Base-by-base conservation (phyloP, 257 asterid species). In the Anisodus acutangulus region DNA sequence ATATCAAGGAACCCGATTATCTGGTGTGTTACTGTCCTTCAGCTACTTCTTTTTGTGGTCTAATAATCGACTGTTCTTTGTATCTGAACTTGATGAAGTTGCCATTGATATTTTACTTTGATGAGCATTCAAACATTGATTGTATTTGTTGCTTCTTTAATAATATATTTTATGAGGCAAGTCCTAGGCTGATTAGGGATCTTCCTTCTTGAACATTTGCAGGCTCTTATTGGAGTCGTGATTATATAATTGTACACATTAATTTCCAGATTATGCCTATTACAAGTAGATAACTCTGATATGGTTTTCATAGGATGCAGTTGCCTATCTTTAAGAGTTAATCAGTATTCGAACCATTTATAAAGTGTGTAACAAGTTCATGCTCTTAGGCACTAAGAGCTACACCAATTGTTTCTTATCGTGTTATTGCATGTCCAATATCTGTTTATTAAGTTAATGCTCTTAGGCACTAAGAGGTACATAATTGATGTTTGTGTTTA, bases 1-100 rank as follows among this genome's bases (percentile, higher is more conserved):
- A 97, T 88, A 97, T 97, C 80, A 97, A 95, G 91, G 99, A 97
- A 85, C 97, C 98, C 83, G 98, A 97, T 90, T 97, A 97, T 91
- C 90, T 97, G 97, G 99, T 93, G 74, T 85, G 98, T 86, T 13
- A 31, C 59, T 53, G 47, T 76, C 81, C 26, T 51, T 76, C 7
- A 6, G 11, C 47, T 54, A 51, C 60, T 76, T 76, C 63, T 4
- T 76, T 51, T 31, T 51, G 37, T 76, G 64, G 5, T 53, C 5
- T 0, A 11, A 0, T 49, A 26, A 37, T 49, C 12, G 15, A 76
- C 63, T 76, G 64, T 0, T 49, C 19, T 19, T 76, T 53, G 64
- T 76, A 12, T 22, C 63, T 26, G 47, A 76, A 76, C 16, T 51
- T 76, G 47, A 26, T 51, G 8, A 26, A 6, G 81, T 53, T 15